These are phyloP conservation scores for Penicillium cosmopolitanum DNA, from an alignment of 495 filamentous ascomycete genomes.

Conservation along the genomic window DNA sequence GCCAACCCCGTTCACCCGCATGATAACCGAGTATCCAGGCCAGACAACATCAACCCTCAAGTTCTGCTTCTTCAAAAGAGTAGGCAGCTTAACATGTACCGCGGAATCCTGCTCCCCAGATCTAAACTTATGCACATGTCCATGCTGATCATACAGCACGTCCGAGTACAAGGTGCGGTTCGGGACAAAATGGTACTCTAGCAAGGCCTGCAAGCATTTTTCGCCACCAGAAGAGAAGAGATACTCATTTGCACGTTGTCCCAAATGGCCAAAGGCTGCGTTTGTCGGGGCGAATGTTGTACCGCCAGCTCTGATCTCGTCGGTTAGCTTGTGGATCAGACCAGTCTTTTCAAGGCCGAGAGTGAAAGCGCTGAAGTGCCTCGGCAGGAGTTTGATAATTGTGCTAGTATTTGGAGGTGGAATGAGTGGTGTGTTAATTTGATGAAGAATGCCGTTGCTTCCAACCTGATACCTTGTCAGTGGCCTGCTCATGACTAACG, in stretches of 20 bases:
- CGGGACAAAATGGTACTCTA: slow-evolving; percentile 77
- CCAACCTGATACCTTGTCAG: slow-evolving; percentile 41
- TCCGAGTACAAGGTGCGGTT: slow-evolving; percentile 83
- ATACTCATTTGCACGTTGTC: slow-evolving; percentile 71
- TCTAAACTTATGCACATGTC: slow-evolving; percentile 24
- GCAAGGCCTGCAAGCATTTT: slow-evolving; percentile 70
- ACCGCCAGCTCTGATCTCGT: slow-evolving; percentile 51
- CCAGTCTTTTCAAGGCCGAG: slow-evolving; percentile 73
- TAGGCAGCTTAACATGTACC: slow-evolving; percentile 67
- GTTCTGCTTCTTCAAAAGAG: slow-evolving; percentile 60
- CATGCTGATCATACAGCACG: slow-evolving; percentile 40
- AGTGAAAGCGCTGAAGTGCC: slow-evolving; percentile 74
- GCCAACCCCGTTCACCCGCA: slow-evolving; percentile 72
- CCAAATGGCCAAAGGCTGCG: slow-evolving; percentile 71
- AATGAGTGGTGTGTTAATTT: slow-evolving; percentile 68
- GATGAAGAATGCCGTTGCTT: slow-evolving; percentile 82
- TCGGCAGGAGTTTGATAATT: slow-evolving; percentile 68
- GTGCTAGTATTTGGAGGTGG: slow-evolving; percentile 66
- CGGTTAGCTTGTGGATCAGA: slow-evolving; percentile 51
- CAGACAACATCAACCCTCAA: slow-evolving; percentile 69
- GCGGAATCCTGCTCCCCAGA: slow-evolving; percentile 25
- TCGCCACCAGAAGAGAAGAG: slow-evolving; percentile 71
- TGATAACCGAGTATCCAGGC: slow-evolving; percentile 61
- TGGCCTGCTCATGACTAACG: not conserved
- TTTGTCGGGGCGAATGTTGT: slow-evolving; percentile 81